Percentiles rank a stretch among this genome's conserved stretches.
Evolutionary conservation across 352 stramenopile species (phyloP).

Genomic region (Globisporangium nunn): DNA sequence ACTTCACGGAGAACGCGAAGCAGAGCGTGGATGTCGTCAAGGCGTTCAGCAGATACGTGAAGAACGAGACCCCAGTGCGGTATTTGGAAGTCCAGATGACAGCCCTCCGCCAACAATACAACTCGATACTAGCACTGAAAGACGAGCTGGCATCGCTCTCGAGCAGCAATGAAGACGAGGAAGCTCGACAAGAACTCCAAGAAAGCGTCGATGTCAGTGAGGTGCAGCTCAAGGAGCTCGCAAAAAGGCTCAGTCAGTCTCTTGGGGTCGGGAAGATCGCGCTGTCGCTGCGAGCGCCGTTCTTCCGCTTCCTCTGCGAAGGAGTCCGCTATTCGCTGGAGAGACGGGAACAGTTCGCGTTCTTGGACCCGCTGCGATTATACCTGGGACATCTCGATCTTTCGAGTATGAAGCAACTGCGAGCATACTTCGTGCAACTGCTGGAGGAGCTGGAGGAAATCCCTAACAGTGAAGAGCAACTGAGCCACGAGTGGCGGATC

Average conservation of each 20-base stretch:
- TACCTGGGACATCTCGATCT: constrained; percentile 74
- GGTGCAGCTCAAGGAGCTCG: constrained; percentile 54
- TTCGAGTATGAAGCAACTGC: constrained; percentile 50
- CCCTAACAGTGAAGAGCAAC: constrained; percentile 29
- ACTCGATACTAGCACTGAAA: constrained; percentile 50
- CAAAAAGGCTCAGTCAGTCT: constrained; percentile 76
- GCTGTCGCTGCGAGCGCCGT: constrained; percentile 53
- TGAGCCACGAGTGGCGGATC: constrained; percentile 40
- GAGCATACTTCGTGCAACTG: constrained; percentile 60
- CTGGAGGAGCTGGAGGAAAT: constrained; percentile 38
- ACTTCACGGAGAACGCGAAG: constrained; percentile 48
- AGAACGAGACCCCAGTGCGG: constrained; percentile 61
- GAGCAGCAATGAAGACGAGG: constrained; percentile 23
- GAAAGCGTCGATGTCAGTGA: constrained; percentile 43
- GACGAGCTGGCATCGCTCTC: constrained; percentile 33
- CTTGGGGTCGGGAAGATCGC: constrained; percentile 73
- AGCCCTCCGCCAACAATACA: constrained; percentile 64
- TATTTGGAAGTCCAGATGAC: constrained; percentile 88
- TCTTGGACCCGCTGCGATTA: constrained; percentile 57
- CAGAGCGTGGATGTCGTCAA: constrained; percentile 64
- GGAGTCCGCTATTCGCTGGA: constrained; percentile 71
- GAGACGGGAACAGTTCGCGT: constrained; percentile 44
- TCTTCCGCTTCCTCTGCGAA: constrained; percentile 80
- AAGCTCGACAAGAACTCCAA: constrained; percentile 43
- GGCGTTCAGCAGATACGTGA: constrained; percentile 75